Evolutionary conservation across 495 filamentous ascomycete species (phyloP).

Genomic region (Tetracladium marchalianum): DNA sequence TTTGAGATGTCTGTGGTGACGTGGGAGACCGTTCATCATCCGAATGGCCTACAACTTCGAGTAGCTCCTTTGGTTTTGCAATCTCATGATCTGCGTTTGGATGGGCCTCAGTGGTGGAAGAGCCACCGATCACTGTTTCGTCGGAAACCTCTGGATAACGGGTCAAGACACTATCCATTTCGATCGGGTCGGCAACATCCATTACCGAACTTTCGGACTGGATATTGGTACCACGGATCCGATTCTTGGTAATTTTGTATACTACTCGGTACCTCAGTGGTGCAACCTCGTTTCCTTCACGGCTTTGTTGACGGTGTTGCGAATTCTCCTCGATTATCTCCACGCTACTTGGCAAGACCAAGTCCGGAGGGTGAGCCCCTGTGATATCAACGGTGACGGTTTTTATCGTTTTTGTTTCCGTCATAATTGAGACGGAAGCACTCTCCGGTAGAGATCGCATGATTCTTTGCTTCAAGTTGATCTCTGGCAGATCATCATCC

Average conservation of each 20-base stretch:
- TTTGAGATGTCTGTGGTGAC: background rate
- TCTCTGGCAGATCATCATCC: constrained; percentile 30
- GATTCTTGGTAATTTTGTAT: constrained; percentile 31
- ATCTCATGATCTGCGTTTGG: too few relatives aligned
- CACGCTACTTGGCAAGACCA: constrained; percentile 54
- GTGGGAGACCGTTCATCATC: too few relatives aligned
- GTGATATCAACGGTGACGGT: constrained; percentile 66
- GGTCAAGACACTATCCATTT: background rate
- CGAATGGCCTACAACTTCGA: too few relatives aligned
- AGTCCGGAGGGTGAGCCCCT: constrained; percentile 46
- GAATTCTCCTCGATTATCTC: constrained; percentile 51
- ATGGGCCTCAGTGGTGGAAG: too few relatives aligned
- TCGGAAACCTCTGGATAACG: too few relatives aligned
- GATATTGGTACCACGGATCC: constrained; percentile 26
- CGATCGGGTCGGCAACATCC: constrained; percentile 5
- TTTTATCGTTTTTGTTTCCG: constrained; percentile 52
- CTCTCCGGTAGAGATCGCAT: constrained; percentile 32
- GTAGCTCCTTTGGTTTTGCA: too few relatives aligned
- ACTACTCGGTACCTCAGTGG: constrained; percentile 29
- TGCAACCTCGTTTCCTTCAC: background rate
- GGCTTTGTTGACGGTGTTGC: constrained; percentile 2
- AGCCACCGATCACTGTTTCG: too few relatives aligned
- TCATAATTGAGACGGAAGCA: constrained; percentile 53
- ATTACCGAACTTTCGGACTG: constrained; percentile 26
- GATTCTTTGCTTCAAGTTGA: constrained; percentile 35